Conservation (phyloP, 2,329 filamentous ascomycete species). For the Cercospora sp. region DNA sequence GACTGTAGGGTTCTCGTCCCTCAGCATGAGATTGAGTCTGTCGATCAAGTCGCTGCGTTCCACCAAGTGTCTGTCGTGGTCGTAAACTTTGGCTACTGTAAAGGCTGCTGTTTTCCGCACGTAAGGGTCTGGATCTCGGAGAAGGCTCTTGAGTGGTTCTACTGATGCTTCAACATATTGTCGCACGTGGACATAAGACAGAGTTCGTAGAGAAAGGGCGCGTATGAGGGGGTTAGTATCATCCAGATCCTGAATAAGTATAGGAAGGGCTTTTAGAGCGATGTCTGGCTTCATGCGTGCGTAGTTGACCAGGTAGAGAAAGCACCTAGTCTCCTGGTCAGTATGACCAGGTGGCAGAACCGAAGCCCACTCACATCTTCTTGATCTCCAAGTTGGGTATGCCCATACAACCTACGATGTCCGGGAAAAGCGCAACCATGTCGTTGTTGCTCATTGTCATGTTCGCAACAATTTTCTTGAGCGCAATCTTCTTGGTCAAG, state of each 20-base stretch:
- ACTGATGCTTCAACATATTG: conserved; percentile 94
- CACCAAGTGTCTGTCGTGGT: conserved; percentile 88
- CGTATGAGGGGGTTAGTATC: conserved; percentile 89
- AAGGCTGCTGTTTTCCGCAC: conserved; percentile 97
- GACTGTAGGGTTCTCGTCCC: conserved; percentile 96
- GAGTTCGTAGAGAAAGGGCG: conserved; percentile 86
- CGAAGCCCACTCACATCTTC: conserved; percentile 74
- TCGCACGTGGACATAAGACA: conserved; percentile 95
- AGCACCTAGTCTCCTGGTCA: conserved; percentile 68
- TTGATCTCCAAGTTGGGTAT: conserved; percentile 96
- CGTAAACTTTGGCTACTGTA: conserved; percentile 95
- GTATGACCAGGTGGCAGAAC: conserved; percentile 7
- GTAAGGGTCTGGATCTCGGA: conserved; percentile 88
- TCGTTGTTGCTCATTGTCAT: conserved; percentile 99
- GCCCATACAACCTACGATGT: conserved; percentile 93
- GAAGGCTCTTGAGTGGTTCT: conserved; percentile 75
- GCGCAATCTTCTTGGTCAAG: conserved; percentile 89
- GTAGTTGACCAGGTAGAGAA: conserved; percentile 96
- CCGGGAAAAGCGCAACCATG: conserved; percentile 95
- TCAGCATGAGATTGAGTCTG: conserved; percentile 79
- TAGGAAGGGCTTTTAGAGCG: conserved; percentile 87
- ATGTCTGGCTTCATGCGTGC: conserved; percentile 91
- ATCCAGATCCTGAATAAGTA: conserved; percentile 76
- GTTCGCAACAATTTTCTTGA: conserved; percentile 99
- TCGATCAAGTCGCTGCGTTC: conserved; percentile 92